Evolutionary conservation across 768 basidiomycete genomes (phyloP), one percentile per base, ranked within the genome.

Genomic region (Artomyces pyxidatus): DNA sequence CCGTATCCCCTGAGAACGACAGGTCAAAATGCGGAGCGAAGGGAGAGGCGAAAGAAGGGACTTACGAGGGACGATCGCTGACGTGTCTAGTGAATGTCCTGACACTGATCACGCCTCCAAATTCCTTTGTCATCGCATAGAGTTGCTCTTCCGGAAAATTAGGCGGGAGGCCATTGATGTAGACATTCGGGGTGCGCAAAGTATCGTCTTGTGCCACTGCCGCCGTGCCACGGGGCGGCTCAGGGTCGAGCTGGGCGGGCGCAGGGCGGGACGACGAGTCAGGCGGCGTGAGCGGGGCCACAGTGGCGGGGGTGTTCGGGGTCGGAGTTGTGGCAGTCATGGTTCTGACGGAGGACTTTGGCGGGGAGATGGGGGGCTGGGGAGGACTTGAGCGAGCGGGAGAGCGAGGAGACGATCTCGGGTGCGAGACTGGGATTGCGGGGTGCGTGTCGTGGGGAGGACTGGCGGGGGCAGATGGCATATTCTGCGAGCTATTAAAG

Each of bases 141-240:
- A 92, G 71, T 52, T 88, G 77, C 51, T 88, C 87, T 59, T 90
- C 88, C 0, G 86, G 81, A 58, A 78, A 90, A 65, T 88, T 80
- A 4, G 88, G 84, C 2, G 87, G 88, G 14, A 92, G 75, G 11
- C 88, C 88, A 59, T 91, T 91, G 68, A 91, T 89, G 62, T 91
- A 91, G 0, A 91, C 84, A 57, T 91, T 91, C 0, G 88, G 85
- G 1, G 85, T 80, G 21, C 57, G 59, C 14, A 11, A 27, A 22
- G 37, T n/a, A 14, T 16, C 32, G 19, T 52, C 48, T 30, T 23
- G 22, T 14, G 32, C 32, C 16, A 41, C 12, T 14, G 22, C 39
- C 16, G 22, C 39, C 22, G 39, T 5, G 19, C 12, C 16, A 11
- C 14, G 39, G 11, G 39, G 32, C 38, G 38, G 21, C 39, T 12